Conservation (phyloP, 108 stramenopile species). For the Skeletonema grethae region DNA sequence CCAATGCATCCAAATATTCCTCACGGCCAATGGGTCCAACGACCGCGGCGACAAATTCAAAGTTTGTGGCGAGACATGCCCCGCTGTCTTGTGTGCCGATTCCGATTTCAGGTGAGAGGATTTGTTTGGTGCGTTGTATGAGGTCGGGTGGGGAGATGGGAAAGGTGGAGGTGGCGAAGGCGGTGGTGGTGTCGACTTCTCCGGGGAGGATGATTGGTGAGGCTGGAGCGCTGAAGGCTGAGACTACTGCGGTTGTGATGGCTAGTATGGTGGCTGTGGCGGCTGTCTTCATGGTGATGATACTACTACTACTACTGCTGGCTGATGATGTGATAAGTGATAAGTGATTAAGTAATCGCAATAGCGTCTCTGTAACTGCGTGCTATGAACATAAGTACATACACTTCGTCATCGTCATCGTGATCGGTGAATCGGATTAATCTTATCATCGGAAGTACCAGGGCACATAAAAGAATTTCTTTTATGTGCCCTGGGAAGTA, state of each 20-base stretch:
- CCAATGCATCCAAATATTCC: constrained; percentile 62
- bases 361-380: no score
- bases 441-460: constrained; percentile 17
- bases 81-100: constrained; percentile 61
- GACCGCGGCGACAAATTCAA: constrained; percentile 76
- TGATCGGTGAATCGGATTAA: constrained; percentile 24
- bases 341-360: no score
- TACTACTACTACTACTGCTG: no score
- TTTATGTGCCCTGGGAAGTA: no score
- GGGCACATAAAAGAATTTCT: no score
- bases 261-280: background rate
- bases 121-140: constrained; percentile 51
- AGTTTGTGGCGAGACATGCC: constrained; percentile 67
- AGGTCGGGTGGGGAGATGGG: constrained; percentile 54
- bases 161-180: constrained; percentile 51
- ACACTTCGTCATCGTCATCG: no score
- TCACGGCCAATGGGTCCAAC: constrained; percentile 66
- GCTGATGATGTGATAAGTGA: no score
- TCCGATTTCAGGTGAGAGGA: constrained; percentile 45
- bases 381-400: no score
- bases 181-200: constrained; percentile 31
- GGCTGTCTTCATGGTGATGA: background rate
- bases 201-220: constrained; percentile 26
- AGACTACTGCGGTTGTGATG: background rate
- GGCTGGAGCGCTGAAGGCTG: background rate